Evolutionary conservation across 306 rosid species (phyloP).

Genomic region (barrel medic (Medicago truncatula)): DNA sequence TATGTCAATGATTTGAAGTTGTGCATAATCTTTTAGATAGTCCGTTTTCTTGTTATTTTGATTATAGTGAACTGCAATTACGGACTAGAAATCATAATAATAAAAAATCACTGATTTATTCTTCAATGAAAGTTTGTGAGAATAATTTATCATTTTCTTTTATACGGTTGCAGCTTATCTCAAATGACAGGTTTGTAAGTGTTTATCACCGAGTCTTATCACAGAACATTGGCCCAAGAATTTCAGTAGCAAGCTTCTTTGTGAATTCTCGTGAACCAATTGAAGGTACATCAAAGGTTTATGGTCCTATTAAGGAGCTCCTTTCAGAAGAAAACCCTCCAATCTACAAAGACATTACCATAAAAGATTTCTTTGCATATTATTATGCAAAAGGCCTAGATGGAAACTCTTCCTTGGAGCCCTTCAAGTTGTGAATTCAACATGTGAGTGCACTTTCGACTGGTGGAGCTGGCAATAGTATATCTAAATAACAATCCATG

Average conservation of each 20-base stretch:
- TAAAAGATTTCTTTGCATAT: background rate
- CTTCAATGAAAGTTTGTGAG: background rate
- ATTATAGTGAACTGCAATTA: no score
- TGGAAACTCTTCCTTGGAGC: background rate
- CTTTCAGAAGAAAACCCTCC: background rate
- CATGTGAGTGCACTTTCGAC: background rate
- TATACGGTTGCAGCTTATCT: background rate
- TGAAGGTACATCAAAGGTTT: background rate
- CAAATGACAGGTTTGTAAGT: background rate
- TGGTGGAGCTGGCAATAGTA: background rate
- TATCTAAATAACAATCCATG: background rate
- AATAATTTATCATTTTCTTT: background rate
- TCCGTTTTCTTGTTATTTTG: no score
- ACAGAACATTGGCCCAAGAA: background rate
- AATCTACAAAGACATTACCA: background rate
- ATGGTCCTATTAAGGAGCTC: background rate
- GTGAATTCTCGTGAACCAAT: background rate
- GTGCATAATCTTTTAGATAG: no score
- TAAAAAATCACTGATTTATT: no score
- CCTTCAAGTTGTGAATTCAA: background rate
- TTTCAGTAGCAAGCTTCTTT: background rate
- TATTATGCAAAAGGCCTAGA: background rate
- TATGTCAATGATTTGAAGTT: no score
- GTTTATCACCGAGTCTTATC: background rate
- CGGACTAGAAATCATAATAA: no score